Conservation (phyloP, 495 filamentous ascomycete genomes). For the Tuber aestivum region DNA sequence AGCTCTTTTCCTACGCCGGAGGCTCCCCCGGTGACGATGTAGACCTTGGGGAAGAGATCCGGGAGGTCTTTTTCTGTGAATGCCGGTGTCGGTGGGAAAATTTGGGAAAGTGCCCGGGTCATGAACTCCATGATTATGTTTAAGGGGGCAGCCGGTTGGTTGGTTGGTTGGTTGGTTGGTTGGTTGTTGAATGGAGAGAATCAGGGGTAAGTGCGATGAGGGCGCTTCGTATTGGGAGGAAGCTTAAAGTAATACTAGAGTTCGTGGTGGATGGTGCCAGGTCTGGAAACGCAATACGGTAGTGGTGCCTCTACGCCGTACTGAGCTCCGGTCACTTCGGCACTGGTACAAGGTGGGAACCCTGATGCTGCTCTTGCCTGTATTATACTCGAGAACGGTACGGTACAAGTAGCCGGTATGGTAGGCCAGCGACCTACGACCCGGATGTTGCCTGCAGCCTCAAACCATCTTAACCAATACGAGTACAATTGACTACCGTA, state of each 20-base stretch:
- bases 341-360: too few relatives aligned
- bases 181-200: background rate
- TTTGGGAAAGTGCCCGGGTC: slow-evolving; percentile 5
- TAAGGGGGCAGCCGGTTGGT: background rate
- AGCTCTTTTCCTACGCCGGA: slow-evolving; percentile 47
- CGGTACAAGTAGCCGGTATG: too few relatives aligned
- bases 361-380: too few relatives aligned
- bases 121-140: background rate
- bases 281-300: too few relatives aligned
- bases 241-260: background rate
- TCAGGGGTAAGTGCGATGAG: background rate
- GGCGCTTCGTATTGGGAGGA: background rate
- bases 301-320: too few relatives aligned
- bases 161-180: background rate
- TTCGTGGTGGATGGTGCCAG: background rate
- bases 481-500: too few relatives aligned
- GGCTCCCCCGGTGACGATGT: slow-evolving; percentile 45
- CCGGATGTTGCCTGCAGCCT: too few relatives aligned
- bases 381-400: too few relatives aligned
- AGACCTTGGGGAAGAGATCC: slow-evolving; percentile 13
- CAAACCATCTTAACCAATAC: too few relatives aligned
- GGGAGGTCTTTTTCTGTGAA: slow-evolving; percentile 31
- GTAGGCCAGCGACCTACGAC: too few relatives aligned
- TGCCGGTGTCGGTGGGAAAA: slow-evolving; percentile 7
- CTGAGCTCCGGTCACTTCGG: too few relatives aligned